These are phyloP conservation scores for Novymonas esmeraldas DNA, from an alignment of 208 protist genomes.

Conservation along the genomic window DNA sequence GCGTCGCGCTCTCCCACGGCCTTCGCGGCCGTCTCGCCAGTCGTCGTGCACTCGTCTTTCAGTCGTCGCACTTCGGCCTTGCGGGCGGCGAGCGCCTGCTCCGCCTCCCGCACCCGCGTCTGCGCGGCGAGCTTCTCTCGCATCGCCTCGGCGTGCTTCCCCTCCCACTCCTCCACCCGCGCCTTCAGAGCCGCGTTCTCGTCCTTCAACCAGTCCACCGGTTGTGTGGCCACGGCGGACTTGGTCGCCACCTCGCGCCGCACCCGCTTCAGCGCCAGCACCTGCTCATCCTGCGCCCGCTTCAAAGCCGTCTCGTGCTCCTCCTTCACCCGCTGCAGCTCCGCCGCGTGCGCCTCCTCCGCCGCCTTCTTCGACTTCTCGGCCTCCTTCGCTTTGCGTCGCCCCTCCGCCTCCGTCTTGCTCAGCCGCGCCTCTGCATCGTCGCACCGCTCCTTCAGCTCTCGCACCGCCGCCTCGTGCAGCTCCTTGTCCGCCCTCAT, in stretches of 20 bases:
- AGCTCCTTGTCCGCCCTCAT: not conserved
- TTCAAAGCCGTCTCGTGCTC: conserved; percentile 6
- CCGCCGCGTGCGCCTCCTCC: not conserved
- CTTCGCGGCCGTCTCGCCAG: conserved; percentile 12
- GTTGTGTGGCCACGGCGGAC: conserved; percentile 20
- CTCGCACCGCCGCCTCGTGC: conserved; percentile 5
- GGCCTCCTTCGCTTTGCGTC: conserved; percentile 1
- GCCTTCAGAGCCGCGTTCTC: conserved; percentile 34
- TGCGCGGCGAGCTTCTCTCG: conserved; percentile 20
- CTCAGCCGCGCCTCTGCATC: not conserved
- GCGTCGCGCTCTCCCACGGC: conserved; percentile 23
- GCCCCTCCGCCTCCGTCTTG: conserved; percentile 1
- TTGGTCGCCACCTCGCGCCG: conserved; percentile 13
- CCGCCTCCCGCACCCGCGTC: conserved; percentile 11
- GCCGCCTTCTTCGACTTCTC: not conserved
- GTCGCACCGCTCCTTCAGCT: conserved; percentile 16
- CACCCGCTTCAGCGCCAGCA: conserved; percentile 14
- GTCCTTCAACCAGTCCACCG: conserved; percentile 42
- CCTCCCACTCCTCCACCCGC: conserved; percentile 23
- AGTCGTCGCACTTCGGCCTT: conserved; percentile 25
- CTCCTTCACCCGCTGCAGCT: conserved; percentile 3
- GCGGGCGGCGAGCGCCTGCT: conserved; percentile 6
- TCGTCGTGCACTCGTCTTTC: conserved; percentile 12
- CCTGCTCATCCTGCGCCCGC: conserved; percentile 9
- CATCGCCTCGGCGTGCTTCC: conserved; percentile 1